Evolutionary conservation across 2,329 filamentous ascomycete genomes (phyloP).

Genomic region (Colletotrichum plurivorum): DNA sequence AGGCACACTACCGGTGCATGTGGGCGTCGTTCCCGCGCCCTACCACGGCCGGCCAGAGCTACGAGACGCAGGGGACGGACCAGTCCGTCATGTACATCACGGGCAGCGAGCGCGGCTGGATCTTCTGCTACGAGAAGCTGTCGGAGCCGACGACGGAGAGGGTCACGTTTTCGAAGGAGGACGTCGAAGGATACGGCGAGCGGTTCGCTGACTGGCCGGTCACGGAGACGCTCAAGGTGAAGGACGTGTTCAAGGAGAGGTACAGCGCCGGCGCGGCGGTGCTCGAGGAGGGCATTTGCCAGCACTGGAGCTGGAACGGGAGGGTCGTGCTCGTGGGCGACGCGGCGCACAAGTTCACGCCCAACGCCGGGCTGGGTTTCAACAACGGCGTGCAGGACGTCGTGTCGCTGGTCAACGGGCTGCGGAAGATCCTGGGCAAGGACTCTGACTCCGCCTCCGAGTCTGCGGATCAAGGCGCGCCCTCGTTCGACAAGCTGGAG

Average conservation of each 20-base stretch:
- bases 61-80: conserved; percentile 49
- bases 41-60: conserved; percentile 44
- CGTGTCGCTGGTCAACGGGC: conserved; percentile 47
- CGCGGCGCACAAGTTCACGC: conserved; percentile 55
- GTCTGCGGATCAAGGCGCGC: not conserved
- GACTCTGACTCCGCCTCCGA: not conserved
- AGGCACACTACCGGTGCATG: conserved; percentile 50
- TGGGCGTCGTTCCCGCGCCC: conserved; percentile 51
- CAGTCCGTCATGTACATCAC: conserved; percentile 48
- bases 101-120: conserved; percentile 47
- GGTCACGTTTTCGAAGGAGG: conserved; percentile 44
- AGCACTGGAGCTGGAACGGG: conserved; percentile 52
- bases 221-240: conserved; percentile 46
- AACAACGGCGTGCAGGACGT: conserved; percentile 54
- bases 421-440: conserved; percentile 36
- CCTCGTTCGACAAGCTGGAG: conserved; percentile 17
- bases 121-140: conserved; percentile 52
- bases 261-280: conserved; percentile 48
- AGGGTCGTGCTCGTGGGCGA: conserved; percentile 54
- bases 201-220: conserved; percentile 47
- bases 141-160: conserved; percentile 45
- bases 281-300: conserved; percentile 54
- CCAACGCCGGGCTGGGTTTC: conserved; percentile 51
- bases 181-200: conserved; percentile 44
- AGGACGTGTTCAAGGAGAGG: conserved; percentile 47